These are phyloP conservation scores for Phytophthora rubi DNA, from an alignment of 352 stramenopile species.

Conservation along the genomic window DNA sequence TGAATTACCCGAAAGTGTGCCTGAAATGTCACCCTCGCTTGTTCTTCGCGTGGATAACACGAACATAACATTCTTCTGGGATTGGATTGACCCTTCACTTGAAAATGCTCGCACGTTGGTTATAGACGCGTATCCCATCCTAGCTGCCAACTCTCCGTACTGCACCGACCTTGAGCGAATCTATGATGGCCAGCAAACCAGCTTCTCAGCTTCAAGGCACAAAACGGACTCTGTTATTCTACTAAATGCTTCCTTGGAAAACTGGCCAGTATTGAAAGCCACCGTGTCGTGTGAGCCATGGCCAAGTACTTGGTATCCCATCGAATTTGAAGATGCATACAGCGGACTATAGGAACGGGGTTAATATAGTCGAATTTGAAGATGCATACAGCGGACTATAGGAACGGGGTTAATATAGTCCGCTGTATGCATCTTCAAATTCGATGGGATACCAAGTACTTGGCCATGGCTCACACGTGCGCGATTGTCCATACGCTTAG, in stretches of 20 bases:
- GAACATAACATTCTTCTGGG: constrained; percentile 18
- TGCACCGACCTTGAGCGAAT: constrained; percentile 18
- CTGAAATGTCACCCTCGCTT: background rate
- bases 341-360: background rate
- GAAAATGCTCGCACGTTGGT: background rate
- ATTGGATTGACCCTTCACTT: constrained; percentile 12
- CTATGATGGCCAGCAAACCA: constrained; percentile 1
- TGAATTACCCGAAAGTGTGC: constrained; percentile 1
- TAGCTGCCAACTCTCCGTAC: constrained; percentile 11
- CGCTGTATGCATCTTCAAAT: constrained; percentile 5
- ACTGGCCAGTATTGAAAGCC: background rate
- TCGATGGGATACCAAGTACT: constrained; percentile 1
- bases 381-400: background rate
- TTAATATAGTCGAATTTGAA: background rate
- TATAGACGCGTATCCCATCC: background rate
- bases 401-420: background rate
- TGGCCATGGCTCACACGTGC: background rate
- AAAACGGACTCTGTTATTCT: background rate
- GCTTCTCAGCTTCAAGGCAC: background rate
- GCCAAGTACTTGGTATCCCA: background rate
- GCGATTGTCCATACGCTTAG: background rate
- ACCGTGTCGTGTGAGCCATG: background rate
- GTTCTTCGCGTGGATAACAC: constrained; percentile 16
- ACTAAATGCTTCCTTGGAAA: constrained; percentile 5
- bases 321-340: constrained; percentile 5